phyloP scores from a whole-genome alignment of 2,329 filamentous ascomycete species.

The Colletotrichum destructivum region DNA sequence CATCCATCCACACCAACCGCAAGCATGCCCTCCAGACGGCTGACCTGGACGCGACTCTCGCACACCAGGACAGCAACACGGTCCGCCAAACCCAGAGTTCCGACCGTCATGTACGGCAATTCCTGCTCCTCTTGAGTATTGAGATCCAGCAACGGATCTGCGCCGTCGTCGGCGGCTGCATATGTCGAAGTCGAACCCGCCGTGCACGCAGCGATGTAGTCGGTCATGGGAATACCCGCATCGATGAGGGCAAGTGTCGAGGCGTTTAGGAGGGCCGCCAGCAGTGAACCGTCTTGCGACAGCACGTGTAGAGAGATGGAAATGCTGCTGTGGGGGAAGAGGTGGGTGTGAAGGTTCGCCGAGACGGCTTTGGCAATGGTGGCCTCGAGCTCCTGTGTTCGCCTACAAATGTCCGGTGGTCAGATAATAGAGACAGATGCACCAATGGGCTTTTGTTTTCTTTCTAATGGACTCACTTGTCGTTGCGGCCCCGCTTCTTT shows the following conservation, averaged over 20 bases:
- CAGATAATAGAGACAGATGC: not conserved
- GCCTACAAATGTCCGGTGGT: constrained; percentile 62
- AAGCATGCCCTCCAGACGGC: constrained; percentile 90
- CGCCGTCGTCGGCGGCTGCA: constrained; percentile 74
- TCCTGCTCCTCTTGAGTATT: constrained; percentile 89
- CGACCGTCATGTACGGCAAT: constrained; percentile 89
- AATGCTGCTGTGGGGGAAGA: constrained; percentile 92
- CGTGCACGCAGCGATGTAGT: constrained; percentile 91
- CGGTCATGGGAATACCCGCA: constrained; percentile 94
- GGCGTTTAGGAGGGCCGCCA: constrained; percentile 92
- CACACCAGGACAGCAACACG: constrained; percentile 85
- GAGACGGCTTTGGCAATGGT: constrained; percentile 85
- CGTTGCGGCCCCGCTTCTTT: constrained; percentile 80
- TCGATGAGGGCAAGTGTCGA: constrained; percentile 93
- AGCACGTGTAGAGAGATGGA: constrained; percentile 88
- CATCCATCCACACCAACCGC: constrained; percentile 94
- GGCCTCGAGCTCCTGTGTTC: constrained; percentile 84
- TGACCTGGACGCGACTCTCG: constrained; percentile 89
- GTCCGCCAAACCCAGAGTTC: constrained; percentile 81
- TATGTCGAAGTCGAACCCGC: constrained; percentile 83
- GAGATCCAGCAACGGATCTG: constrained; percentile 85
- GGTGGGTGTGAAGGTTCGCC: constrained; percentile 84
- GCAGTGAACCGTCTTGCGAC: constrained; percentile 89
- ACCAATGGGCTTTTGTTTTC: not conserved
- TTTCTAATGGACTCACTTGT: constrained; percentile 74